These are phyloP conservation scores for Penicillium bovifimosum DNA, from an alignment of 495 filamentous ascomycete genomes.

Conservation along the genomic window DNA sequence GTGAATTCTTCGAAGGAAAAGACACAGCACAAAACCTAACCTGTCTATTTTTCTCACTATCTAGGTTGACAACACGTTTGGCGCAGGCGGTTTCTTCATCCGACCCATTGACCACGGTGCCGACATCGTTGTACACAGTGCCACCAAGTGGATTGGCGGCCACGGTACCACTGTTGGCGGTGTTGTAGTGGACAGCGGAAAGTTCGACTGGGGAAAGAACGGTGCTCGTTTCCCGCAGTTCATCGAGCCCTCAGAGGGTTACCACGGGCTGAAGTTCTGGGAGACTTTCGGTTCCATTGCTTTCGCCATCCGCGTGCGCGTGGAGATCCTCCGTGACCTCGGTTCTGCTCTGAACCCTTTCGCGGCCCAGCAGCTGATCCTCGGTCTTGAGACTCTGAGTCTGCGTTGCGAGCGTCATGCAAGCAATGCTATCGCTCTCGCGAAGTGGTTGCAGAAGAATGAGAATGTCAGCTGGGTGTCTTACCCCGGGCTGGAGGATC, in stretches of 20 bases:
- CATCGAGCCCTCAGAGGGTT: slow-evolving; percentile 84
- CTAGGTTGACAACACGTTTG: slow-evolving; percentile 94
- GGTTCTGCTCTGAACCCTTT: slow-evolving; percentile 86
- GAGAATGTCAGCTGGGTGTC: slow-evolving; percentile 88
- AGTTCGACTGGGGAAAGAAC: slow-evolving; percentile 94
- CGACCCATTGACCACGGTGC: slow-evolving; percentile 89
- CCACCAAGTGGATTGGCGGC: slow-evolving; percentile 98
- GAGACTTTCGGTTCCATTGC: slow-evolving; percentile 86
- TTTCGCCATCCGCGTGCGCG: slow-evolving; percentile 75
- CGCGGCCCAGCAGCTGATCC: slow-evolving; percentile 86
- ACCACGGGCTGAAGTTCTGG: slow-evolving; percentile 96
- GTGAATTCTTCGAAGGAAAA: slow-evolving; percentile 18
- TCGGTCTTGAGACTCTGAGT: slow-evolving; percentile 87
- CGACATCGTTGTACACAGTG: slow-evolving; percentile 92
- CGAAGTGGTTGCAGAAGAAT: slow-evolving; percentile 78
- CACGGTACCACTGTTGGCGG: slow-evolving; percentile 95
- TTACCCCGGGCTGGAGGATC: slow-evolving; percentile 83
- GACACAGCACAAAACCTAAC: too few relatives aligned
- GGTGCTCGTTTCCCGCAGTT: slow-evolving; percentile 89
- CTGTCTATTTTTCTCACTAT: not conserved
- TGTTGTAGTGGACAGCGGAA: slow-evolving; percentile 84
- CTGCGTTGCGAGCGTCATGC: slow-evolving; percentile 85
- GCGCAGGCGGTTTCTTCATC: slow-evolving; percentile 87
- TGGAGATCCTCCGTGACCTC: slow-evolving; percentile 85
- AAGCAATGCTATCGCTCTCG: slow-evolving; percentile 74